These are phyloP conservation scores for Graphilbum fragrans DNA, from an alignment of 2,329 filamentous ascomycete species.

Conservation along the genomic window DNA sequence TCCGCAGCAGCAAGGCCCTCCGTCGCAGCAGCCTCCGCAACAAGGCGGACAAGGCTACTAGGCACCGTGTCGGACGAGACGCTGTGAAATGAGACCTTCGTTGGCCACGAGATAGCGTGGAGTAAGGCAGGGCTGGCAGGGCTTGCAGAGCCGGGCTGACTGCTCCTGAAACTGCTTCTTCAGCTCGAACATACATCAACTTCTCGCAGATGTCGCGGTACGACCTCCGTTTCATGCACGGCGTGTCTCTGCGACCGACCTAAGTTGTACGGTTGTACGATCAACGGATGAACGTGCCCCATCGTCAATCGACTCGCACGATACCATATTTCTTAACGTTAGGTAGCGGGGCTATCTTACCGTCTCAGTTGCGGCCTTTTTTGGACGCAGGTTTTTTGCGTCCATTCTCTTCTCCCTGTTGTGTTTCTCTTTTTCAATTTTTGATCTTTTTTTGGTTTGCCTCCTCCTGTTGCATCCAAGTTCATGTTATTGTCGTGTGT, in stretches of 20 bases:
- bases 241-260: not conserved
- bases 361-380: not conserved
- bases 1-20: conserved; percentile 16
- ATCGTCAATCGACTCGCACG: not conserved
- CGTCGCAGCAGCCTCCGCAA: conserved; percentile 23
- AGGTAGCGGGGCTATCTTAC: too few species aligned
- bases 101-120: too few species aligned
- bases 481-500: too few species aligned
- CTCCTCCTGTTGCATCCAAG: not conserved
- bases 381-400: not conserved
- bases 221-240: not conserved
- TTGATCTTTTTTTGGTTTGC: not conserved
- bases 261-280: conserved; percentile 4
- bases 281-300: not conserved
- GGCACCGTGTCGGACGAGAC: not conserved
- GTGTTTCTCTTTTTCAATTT: not conserved
- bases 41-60: conserved; percentile 20
- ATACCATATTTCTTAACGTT: conserved; percentile 1
- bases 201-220: too few species aligned
- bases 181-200: too few species aligned
- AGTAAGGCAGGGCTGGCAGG: too few species aligned
- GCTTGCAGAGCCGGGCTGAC: too few species aligned
- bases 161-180: too few species aligned
- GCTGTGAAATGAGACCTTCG: too few species aligned
- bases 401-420: not conserved